phyloP scores from a whole-genome alignment of 352 stramenopile genomes.

The Phytophthora lateralis region DNA sequence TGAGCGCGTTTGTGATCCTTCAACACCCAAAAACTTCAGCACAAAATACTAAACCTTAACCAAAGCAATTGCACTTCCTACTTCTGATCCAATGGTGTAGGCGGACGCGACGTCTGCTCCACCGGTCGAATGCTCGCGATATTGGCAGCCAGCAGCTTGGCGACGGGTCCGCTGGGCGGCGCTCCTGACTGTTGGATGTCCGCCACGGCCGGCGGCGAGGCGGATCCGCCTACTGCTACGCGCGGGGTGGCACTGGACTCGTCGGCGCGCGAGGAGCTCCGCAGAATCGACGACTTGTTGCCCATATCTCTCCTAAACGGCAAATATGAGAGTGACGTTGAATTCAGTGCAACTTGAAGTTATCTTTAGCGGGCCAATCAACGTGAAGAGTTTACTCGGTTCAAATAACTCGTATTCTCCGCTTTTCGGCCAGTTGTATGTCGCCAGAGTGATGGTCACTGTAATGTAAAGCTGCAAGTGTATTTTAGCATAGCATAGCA shows the following conservation, averaged over 20 bases:
- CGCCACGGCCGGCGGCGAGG: conserved; percentile 1
- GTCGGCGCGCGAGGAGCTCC: conserved; percentile 38
- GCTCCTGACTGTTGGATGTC: conserved; percentile 16
- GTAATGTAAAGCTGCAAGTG: neutral
- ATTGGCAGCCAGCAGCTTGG: conserved; percentile 30
- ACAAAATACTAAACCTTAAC: neutral
- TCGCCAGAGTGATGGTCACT: neutral
- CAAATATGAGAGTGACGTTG: neutral
- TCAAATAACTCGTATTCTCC: neutral
- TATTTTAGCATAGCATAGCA: conserved; percentile 19
- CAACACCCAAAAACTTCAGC: conserved; percentile 1
- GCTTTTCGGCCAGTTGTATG: neutral
- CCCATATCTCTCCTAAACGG: conserved; percentile 40
- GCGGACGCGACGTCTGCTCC: conserved; percentile 23
- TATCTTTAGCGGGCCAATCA: conserved; percentile 19
- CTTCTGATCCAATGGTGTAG: conserved; percentile 76
- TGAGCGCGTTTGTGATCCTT: conserved; percentile 83
- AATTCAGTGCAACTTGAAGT: conserved; percentile 21
- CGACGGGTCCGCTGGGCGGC: conserved; percentile 10
- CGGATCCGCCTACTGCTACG: conserved; percentile 3
- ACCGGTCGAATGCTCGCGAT: conserved; percentile 61
- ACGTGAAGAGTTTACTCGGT: neutral
- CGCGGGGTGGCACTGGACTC: conserved; percentile 17
- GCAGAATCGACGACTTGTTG: conserved; percentile 66
- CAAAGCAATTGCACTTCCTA: conserved; percentile 24